Evolutionary conservation across 2,329 filamentous ascomycete genomes (phyloP).

Genomic region (Pseudocercospora musae): DNA sequence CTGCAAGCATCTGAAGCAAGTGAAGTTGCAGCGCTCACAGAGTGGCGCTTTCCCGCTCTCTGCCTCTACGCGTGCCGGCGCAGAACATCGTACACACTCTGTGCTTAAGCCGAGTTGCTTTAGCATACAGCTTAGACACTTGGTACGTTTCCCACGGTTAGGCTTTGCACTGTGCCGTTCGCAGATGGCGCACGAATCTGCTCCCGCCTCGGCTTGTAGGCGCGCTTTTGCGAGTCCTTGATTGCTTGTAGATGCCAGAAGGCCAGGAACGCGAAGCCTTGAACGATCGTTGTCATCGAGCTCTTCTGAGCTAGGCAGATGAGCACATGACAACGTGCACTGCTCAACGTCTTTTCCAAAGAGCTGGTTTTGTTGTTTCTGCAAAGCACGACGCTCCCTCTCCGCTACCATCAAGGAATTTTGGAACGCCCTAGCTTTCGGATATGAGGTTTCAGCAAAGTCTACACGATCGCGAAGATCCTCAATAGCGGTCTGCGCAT

Average conservation of each 20-base stretch:
- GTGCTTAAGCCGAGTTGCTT: slow-evolving; percentile 15
- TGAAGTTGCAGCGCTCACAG: slow-evolving; percentile 44
- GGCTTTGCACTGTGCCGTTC: neutral
- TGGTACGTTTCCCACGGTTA: slow-evolving; percentile 1
- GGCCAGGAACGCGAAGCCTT: slow-evolving; percentile 42
- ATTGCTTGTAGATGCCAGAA: slow-evolving; percentile 24
- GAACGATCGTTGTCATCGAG: slow-evolving; percentile 40
- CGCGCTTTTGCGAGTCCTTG: neutral
- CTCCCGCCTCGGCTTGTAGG: slow-evolving; percentile 1
- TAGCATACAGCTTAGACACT: slow-evolving; percentile 15
- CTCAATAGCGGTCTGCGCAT: slow-evolving; percentile 10
- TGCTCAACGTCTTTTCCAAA: slow-evolving; percentile 3
- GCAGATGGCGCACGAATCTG: slow-evolving; percentile 3
- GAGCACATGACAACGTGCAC: slow-evolving; percentile 34
- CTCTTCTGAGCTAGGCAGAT: slow-evolving; percentile 35
- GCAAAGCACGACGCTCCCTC: slow-evolving; percentile 28
- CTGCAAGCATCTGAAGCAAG: slow-evolving; percentile 42
- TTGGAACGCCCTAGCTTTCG: slow-evolving; percentile 33
- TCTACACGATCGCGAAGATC: slow-evolving; percentile 15
- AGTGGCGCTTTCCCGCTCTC: slow-evolving; percentile 15
- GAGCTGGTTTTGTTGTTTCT: neutral
- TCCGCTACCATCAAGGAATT: slow-evolving; percentile 23
- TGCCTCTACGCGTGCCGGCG: slow-evolving; percentile 16
- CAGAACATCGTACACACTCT: slow-evolving; percentile 14
- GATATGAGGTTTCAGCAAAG: slow-evolving; percentile 1